phyloP scores from a whole-genome alignment of 257 asterid genomes.

The Solanum piurae region DNA sequence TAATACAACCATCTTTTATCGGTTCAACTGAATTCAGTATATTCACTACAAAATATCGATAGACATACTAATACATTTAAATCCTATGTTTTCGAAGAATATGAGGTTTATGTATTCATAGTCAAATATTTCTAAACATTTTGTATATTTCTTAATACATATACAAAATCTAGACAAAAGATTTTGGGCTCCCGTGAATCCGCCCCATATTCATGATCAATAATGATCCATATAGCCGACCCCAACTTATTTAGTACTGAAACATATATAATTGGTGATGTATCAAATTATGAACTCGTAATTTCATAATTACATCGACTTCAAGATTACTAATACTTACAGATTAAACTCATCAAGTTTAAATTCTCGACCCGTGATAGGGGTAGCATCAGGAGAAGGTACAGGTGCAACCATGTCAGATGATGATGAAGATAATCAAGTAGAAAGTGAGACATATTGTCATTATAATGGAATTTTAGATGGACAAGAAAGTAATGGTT shows the following conservation, averaged over 20 bases:
- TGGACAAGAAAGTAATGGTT: not conserved
- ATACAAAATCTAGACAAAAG: not conserved
- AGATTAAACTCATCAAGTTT: not conserved
- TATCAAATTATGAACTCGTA: not conserved
- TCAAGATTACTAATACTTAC: not conserved
- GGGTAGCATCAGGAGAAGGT: not conserved
- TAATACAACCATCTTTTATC: no score
- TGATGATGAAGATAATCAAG: not conserved
- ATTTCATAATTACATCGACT: not conserved
- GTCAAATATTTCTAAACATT: not conserved
- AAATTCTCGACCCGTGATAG: not conserved
- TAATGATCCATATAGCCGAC: not conserved
- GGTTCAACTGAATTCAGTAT: not conserved
- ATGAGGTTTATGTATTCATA: no score
- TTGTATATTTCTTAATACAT: not conserved
- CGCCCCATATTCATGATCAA: not conserved
- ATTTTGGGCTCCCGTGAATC: not conserved
- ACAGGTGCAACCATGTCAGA: not conserved
- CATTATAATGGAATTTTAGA: not conserved
- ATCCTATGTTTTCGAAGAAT: not conserved
- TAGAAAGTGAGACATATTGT: not conserved
- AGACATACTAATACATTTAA: not conserved
- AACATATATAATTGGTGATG: not conserved
- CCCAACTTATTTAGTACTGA: not conserved
- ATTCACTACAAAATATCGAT: not conserved